These are phyloP conservation scores for Scheffersomyces cryptocercus DNA, from an alignment of 1,139 yeast species.

Conservation along the genomic window DNA sequence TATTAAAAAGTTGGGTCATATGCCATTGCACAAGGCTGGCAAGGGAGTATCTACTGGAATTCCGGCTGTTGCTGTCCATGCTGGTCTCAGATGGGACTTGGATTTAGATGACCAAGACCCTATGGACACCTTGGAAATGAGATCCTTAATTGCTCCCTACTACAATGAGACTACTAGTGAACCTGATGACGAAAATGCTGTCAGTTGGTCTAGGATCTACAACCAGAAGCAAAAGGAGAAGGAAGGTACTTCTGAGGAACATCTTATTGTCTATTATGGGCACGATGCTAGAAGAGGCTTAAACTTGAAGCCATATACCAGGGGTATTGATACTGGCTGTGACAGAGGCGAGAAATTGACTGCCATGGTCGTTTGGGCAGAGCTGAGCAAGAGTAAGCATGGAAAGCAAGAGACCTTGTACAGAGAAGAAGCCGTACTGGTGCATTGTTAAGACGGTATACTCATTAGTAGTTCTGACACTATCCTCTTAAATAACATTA, in stretches of 20 bases:
- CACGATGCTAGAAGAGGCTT: slow-evolving; percentile 86
- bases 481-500: no score
- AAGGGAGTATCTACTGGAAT: slow-evolving; percentile 13
- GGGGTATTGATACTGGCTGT: slow-evolving; percentile 84
- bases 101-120: slow-evolving; percentile 61
- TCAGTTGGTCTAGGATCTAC: slow-evolving; percentile 68
- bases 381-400: slow-evolving; percentile 13
- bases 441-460: slow-evolving; percentile 15
- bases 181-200: slow-evolving; percentile 47
- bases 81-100: slow-evolving; percentile 69
- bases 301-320: slow-evolving; percentile 60
- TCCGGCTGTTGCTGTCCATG: slow-evolving; percentile 68
- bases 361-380: slow-evolving; percentile 57
- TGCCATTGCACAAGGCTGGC: slow-evolving; percentile 44
- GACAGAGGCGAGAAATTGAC: slow-evolving; percentile 70
- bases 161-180: slow-evolving; percentile 55
- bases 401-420: slow-evolving; percentile 15
- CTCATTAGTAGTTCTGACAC: background rate
- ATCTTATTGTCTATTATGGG: slow-evolving; percentile 72
- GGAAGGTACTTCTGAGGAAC: slow-evolving; percentile 22
- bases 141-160: slow-evolving; percentile 60
- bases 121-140: slow-evolving; percentile 58
- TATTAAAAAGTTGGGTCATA: slow-evolving; percentile 61
- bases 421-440: slow-evolving; percentile 26
- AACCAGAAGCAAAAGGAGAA: slow-evolving; percentile 48